Evolutionary conservation across 495 filamentous ascomycete genomes (phyloP).

Genomic region (Podospora bellae-mahoneyi): DNA sequence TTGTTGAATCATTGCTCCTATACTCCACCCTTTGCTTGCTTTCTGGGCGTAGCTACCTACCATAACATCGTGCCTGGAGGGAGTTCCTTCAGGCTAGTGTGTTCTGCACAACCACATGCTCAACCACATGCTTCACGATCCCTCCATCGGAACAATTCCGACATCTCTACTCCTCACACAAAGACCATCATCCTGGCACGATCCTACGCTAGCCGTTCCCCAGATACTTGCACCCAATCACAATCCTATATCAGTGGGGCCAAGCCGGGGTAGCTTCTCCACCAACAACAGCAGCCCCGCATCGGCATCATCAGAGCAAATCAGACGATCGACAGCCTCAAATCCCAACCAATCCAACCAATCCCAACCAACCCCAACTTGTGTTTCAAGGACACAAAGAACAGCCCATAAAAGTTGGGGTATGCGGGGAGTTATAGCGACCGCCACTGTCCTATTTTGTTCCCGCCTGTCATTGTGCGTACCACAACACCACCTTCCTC

Average conservation of each 20-base stretch:
- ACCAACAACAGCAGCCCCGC: not conserved
- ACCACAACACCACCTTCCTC: not conserved
- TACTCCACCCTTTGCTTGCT: too few species aligned
- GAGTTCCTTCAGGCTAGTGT: too few species aligned
- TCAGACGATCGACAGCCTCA: not conserved
- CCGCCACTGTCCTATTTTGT: not conserved
- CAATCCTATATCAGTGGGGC: not conserved
- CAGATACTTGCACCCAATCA: not conserved
- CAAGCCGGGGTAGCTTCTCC: not conserved
- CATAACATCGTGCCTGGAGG: too few species aligned
- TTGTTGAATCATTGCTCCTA: too few species aligned
- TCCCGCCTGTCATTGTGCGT: too few species aligned
- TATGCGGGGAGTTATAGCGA: not conserved
- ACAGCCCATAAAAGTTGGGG: not conserved
- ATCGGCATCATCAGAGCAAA: not conserved
- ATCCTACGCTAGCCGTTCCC: not conserved
- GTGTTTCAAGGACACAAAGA: not conserved
- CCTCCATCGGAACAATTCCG: not conserved
- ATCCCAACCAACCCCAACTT: not conserved
- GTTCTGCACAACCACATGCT: too few species aligned
- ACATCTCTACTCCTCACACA: not conserved
- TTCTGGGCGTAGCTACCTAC: too few species aligned
- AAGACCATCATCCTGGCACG: not conserved
- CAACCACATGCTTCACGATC: not conserved
- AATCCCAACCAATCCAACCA: too few species aligned